Base-by-base conservation (phyloP, 2,329 filamentous ascomycete genomes). In the Cryphonectria nitschkei region DNA sequence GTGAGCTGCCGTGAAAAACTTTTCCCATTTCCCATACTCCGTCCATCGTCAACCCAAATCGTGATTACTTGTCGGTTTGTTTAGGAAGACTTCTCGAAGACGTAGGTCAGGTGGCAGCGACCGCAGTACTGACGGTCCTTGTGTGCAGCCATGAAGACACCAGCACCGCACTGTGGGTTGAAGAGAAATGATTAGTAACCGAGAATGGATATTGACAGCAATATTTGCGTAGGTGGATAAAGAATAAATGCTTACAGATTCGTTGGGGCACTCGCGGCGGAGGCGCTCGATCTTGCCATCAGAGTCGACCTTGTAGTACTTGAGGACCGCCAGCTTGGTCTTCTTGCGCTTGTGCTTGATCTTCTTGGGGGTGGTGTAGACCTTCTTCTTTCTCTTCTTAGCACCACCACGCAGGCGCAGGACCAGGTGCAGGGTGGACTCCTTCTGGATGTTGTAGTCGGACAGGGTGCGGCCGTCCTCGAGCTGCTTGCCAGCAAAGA, bases 271-370 rank as follows among this genome's bases (percentile, higher is more conserved):
- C 91, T 99, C 97, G 86, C 96, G 91, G 84, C 97, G 91, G 78
- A 99, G 92, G 82, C 96, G 96, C 93, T 99, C 96, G 81, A 99
- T 98, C 92, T 98, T 98, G 87, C 97, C 96, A 82, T 99, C 96
- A 80, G 93, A 94, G 86, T 98, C 96, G 80, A 99, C 96, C 93
- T 99, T 99, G 93, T 99, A 99, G 93, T 99, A 99, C 92, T 99
- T 99, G 86, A 99, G 95, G 79, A 99, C 95, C 81, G 96, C 96
- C 85, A 99, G 89, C 93, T 99, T 99, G 91, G 93, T 97, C 95
- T 99, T 99, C 94, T 98, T 99, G 89, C 94, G 93, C 95, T 99
- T 99, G 92, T 99, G 96, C 96, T 99, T 99, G 93, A 99, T 99
- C 94, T 99, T 99, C 95, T 99, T 99, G 85, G 96, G 96, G 82